These are phyloP conservation scores for Acer negundo DNA, from an alignment of 345 rosid species.

Conservation along the genomic window DNA sequence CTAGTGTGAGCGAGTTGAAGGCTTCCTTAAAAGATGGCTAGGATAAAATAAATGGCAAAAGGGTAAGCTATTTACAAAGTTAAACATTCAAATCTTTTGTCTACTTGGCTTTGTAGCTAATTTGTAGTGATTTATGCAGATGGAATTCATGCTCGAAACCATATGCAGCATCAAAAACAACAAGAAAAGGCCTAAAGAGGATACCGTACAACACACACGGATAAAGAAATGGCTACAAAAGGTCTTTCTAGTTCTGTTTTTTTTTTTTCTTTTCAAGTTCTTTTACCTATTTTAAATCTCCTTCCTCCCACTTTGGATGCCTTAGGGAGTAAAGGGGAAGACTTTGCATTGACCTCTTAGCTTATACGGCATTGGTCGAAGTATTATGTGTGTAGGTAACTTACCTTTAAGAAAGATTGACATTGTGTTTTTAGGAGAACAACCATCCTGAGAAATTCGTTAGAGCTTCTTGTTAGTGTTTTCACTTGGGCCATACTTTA, in stretches of 20 bases:
- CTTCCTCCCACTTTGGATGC: background rate
- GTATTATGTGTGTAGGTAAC: background rate
- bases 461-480: background rate
- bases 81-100: constrained; percentile 6
- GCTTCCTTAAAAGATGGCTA: constrained; percentile 43
- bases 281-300: background rate
- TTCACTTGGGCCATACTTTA: background rate
- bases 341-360: constrained; percentile 1
- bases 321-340: background rate
- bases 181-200: constrained; percentile 76
- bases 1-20: constrained; percentile 72
- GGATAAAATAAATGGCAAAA: constrained; percentile 47
- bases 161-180: constrained; percentile 91
- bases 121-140: constrained; percentile 44
- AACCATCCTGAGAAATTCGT: background rate
- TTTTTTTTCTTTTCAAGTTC: background rate
- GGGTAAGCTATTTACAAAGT: constrained; percentile 41
- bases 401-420: background rate
- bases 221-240: constrained; percentile 96
- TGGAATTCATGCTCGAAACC: constrained; percentile 96
- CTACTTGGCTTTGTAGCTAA: constrained; percentile 1
- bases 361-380: background rate
- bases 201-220: constrained; percentile 59
- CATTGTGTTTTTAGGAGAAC: background rate
- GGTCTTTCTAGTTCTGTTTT: constrained; percentile 36